phyloP scores from a whole-genome alignment of 2,329 filamentous ascomycete species.

The Ophiostoma quercus region DNA sequence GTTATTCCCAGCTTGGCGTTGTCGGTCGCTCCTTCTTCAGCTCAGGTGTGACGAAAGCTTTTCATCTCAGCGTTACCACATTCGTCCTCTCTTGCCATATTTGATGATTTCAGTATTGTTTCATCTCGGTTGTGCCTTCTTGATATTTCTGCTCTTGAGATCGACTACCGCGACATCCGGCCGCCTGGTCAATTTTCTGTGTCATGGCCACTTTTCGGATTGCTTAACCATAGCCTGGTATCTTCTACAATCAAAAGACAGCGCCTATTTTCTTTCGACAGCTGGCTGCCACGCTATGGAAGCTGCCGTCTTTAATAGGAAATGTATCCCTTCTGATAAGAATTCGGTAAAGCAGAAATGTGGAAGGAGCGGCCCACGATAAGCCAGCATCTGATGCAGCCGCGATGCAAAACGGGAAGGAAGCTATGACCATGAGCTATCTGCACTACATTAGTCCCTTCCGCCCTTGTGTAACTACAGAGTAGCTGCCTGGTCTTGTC shows the following conservation, averaged over 20 bases:
- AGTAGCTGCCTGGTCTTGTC: neutral
- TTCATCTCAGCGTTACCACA: neutral
- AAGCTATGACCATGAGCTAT: neutral
- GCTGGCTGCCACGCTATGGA: neutral
- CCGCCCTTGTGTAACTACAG: too few species aligned
- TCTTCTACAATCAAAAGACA: neutral
- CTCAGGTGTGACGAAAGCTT: neutral
- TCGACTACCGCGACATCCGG: neutral
- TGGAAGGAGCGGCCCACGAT: neutral
- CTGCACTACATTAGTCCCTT: neutral
- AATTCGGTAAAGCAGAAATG: neutral
- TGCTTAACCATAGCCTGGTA: neutral
- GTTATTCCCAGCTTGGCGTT: neutral
- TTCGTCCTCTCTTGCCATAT: neutral
- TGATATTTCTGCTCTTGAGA: neutral
- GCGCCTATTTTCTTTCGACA: neutral
- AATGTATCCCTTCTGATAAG: neutral
- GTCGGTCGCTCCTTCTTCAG: conserved; percentile 4
- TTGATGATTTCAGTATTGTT: neutral
- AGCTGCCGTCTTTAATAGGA: neutral
- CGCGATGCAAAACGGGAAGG: neutral
- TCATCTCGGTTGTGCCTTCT: neutral
- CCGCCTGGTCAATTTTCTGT: neutral
- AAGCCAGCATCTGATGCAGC: neutral
- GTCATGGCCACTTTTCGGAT: neutral